Conservation (phyloP, 257 asterid species). For the Knoxia roxburghii region DNA sequence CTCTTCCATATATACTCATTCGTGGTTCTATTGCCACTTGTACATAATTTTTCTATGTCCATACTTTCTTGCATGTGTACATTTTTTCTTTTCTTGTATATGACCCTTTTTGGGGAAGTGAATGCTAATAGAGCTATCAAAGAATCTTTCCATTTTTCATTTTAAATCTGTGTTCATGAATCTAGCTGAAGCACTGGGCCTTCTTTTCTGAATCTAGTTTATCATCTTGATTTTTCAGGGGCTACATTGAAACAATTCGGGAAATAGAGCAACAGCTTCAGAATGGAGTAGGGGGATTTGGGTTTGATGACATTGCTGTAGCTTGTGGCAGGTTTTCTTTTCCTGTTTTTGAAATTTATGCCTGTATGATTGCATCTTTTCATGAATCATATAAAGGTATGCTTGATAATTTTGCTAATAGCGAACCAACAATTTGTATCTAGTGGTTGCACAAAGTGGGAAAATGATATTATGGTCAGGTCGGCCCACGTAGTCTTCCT, state of each 20-base stretch:
- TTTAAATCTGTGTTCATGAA: not conserved
- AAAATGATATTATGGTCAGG: no score
- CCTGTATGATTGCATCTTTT: not conserved
- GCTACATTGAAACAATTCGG: conserved; percentile 83
- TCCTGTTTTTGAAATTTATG: not conserved
- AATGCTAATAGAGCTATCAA: not conserved
- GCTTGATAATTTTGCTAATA: not conserved
- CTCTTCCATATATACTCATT: not conserved
- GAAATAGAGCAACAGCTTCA: conserved; percentile 73
- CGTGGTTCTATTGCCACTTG: not conserved
- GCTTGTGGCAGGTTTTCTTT: conserved; percentile 82
- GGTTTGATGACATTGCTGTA: conserved; percentile 75
- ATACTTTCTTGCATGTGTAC: not conserved
- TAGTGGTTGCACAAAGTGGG: not conserved
- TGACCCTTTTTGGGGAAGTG: not conserved
- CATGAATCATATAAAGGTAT: not conserved
- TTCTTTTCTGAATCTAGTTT: not conserved
- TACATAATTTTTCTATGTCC: not conserved
- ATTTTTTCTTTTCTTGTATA: not conserved
- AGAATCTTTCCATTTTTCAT: not conserved
- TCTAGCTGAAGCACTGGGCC: not conserved
- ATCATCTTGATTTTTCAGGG: conserved; percentile 48
- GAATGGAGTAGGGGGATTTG: conserved; percentile 23
- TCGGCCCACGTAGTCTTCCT: not conserved
- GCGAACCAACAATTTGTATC: not conserved